Evolutionary conservation across 75 land plant species (phyloP), one percentile per base, ranked within the genome.

Genomic region (Ceratopteris richardii): DNA sequence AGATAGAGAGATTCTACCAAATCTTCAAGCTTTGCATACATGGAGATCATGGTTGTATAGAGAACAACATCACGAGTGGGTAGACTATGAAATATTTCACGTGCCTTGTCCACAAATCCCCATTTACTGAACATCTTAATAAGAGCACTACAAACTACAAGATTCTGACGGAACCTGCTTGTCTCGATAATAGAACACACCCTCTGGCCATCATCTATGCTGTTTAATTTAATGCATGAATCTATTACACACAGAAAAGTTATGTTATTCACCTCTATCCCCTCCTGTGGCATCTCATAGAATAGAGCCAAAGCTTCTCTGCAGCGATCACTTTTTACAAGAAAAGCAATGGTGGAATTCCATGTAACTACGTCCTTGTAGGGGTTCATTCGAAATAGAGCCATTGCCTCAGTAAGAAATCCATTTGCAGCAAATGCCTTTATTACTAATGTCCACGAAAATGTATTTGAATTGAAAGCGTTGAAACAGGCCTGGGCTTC

Each of bases 31-130:
- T 57, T 52, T 40, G 67, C 71, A 29, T 59, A 72, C 18, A 27
- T 65, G 1, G 61, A 70, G 28, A 77, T 66, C 76, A 78, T 69
- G 7, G 67, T 62, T 1, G 61, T 78, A 72, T 77, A 78, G 29
- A 64, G 60, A 42, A 62, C 67, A 27, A 69, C 77, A 62, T 78
- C 64, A 18, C 67, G 63, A 58, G 23, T 52, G 3, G 67, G 47
- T 16, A 60, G 52, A 54, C 60, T 57, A 33, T 66, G 69, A 44
- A 77, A 72, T 67, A 72, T 71, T 51, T 22, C 39, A 14, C 71
- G 50, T 26, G 75, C 71, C 26, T 57, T 39, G 11, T 36, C 71
- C 48, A 64, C 40, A 18, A 27, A 41, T 33, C 55, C 68, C 48
- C 75, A 63, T 24, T 47, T 69, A 14, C 54, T 70, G 55, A 66